Conservation (phyloP, 192 early-diverging fungal genomes). For the Coemansia sp. region DNA sequence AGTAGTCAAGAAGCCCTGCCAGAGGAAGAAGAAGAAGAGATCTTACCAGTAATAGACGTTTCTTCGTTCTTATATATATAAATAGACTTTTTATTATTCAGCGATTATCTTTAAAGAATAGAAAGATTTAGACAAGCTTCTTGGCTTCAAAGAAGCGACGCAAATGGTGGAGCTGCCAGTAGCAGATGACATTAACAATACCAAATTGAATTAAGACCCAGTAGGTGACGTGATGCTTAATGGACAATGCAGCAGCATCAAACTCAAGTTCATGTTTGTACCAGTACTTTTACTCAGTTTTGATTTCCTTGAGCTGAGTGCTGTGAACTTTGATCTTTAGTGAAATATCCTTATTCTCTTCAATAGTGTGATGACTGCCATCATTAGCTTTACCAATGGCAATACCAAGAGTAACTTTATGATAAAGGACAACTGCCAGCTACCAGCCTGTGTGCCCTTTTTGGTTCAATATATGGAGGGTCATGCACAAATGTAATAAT, state of each 20-base stretch:
- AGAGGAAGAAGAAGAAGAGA: not conserved
- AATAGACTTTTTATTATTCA: not conserved
- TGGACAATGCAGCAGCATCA: slow-evolving; percentile 80
- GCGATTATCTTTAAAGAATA: not conserved
- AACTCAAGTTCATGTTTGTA: slow-evolving; percentile 90
- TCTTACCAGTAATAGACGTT: not conserved
- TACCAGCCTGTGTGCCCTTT: slow-evolving; percentile 65
- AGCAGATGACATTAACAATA: slow-evolving; percentile 74
- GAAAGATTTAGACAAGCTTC: slow-evolving; percentile 74
- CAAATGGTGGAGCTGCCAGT: slow-evolving; percentile 90
- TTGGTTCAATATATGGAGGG: slow-evolving; percentile 9
- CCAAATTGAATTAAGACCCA: slow-evolving; percentile 89
- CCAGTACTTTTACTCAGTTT: slow-evolving; percentile 89
- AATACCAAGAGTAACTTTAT: slow-evolving; percentile 65
- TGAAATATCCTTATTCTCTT: slow-evolving; percentile 67
- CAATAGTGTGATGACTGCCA: slow-evolving; percentile 51
- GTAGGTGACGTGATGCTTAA: slow-evolving; percentile 82
- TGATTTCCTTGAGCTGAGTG: slow-evolving; percentile 77
- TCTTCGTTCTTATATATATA: not conserved
- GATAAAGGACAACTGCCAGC: slow-evolving; percentile 71
- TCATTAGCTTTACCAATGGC: slow-evolving; percentile 69
- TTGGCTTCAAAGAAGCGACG: slow-evolving; percentile 88
- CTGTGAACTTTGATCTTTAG: slow-evolving; percentile 82
- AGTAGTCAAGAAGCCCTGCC: not conserved
- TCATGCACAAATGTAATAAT: no score